Percentiles rank a stretch among this genome's conserved stretches.
Conservation (phyloP, 139 green algal species). For the Coelastrella sp. region DNA sequence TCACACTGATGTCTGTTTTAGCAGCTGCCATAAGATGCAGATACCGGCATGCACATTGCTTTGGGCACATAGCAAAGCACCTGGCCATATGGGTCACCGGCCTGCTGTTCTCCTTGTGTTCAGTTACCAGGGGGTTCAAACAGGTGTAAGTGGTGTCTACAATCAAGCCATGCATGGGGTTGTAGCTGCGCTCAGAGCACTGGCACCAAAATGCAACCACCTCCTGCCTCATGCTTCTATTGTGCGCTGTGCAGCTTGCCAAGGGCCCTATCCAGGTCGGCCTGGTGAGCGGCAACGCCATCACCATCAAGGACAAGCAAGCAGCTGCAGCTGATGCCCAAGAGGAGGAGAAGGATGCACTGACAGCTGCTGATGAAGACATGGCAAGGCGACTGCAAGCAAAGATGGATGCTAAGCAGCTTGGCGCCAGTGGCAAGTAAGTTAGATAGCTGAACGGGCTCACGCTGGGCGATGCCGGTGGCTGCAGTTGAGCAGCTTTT, state of each 20-base stretch:
- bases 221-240: not conserved
- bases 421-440: conserved; percentile 18
- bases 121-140: too few species aligned
- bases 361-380: conserved; percentile 72
- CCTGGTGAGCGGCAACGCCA: conserved; percentile 41
- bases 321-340: conserved; percentile 46
- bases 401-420: conserved; percentile 78
- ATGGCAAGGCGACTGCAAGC: conserved; percentile 85
- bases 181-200: too few species aligned
- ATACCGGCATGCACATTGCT: too few species aligned
- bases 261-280: conserved; percentile 52
- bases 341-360: conserved; percentile 1
- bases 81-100: too few species aligned
- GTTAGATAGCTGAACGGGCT: not conserved
- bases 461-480: not conserved
- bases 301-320: conserved; percentile 37
- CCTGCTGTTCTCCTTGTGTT: too few species aligned
- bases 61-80: too few species aligned
- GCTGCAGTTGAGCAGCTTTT: not conserved
- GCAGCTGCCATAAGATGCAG: too few species aligned
- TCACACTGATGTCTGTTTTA: too few species aligned
- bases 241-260: conserved; percentile 42
- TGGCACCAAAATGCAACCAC: too few species aligned
- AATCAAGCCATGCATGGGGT: too few species aligned
- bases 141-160: too few species aligned